phyloP scores from a whole-genome alignment of 768 basidiomycete genomes.

The Tephrocybe sp. region DNA sequence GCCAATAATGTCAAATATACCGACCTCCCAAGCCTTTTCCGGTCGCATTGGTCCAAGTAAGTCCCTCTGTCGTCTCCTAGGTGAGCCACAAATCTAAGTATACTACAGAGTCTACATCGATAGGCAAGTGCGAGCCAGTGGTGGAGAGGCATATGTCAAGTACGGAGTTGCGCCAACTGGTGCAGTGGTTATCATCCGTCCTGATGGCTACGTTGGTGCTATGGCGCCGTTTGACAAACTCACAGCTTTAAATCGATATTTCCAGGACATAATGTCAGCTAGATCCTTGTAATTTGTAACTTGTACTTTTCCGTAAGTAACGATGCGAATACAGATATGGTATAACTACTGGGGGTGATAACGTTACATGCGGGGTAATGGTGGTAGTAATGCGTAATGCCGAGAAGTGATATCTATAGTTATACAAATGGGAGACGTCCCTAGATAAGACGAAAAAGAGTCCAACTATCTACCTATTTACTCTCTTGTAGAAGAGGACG shows the following conservation, averaged over 20 bases:
- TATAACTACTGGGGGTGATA: conserved; percentile 15
- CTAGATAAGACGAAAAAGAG: conserved; percentile 15
- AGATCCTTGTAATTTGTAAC: not conserved
- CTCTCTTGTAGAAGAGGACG: conserved; percentile 78
- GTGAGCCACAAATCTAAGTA: not conserved
- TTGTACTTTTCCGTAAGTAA: not conserved
- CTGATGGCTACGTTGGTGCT: conserved; percentile 64
- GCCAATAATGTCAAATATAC: conserved; percentile 40
- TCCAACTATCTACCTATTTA: conserved; percentile 38
- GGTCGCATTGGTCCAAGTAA: conserved; percentile 61
- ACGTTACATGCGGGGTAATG: conserved; percentile 18
- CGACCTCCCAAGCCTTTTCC: conserved; percentile 42
- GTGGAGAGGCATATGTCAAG: conserved; percentile 53
- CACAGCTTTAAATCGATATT: conserved; percentile 41
- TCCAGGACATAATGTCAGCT: conserved; percentile 22
- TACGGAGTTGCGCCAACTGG: conserved; percentile 51
- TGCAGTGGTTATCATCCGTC: conserved; percentile 54
- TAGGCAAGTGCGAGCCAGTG: conserved; percentile 36
- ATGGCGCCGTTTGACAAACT: conserved; percentile 48
- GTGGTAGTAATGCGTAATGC: conserved; percentile 18
- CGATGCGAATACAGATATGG: conserved; percentile 7
- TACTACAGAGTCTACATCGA: conserved; percentile 57
- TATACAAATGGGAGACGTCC: conserved; percentile 4
- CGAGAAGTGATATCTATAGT: conserved; percentile 20
- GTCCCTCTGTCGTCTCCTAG: conserved; percentile 13